Evolutionary conservation across 129 eudicot genomes (phyloP).

Genomic region (Oenanthe sinensis): DNA sequence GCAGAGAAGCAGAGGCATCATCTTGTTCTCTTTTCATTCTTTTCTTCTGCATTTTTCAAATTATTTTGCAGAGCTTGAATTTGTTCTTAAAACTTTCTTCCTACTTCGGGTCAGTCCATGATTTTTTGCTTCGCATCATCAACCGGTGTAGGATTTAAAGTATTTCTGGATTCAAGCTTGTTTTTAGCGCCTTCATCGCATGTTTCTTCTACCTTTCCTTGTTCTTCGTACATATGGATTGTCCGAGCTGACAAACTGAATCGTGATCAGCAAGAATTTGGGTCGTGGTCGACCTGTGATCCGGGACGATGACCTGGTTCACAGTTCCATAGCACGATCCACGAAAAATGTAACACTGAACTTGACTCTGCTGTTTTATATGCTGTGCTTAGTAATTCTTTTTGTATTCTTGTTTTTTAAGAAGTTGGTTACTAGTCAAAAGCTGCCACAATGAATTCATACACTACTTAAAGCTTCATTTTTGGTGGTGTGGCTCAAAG

Average conservation of each 20-base stretch:
- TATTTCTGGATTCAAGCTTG: neutral
- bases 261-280: neutral
- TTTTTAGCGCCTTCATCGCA: neutral
- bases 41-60: no score
- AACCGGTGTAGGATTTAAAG: neutral
- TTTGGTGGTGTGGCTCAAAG: neutral
- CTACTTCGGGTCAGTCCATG: neutral
- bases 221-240: neutral
- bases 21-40: no score
- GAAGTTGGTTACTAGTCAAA: neutral
- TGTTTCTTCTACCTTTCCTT: neutral
- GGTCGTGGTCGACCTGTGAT: neutral
- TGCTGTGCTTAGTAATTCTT: neutral
- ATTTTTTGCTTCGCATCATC: neutral
- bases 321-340: neutral
- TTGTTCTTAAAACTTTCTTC: neutral
- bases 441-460: neutral
- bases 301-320: neutral
- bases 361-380: neutral
- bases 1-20: no score
- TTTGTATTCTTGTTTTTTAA: neutral
- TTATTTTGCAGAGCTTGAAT: neutral
- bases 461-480: neutral
- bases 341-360: neutral
- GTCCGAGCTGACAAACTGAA: neutral